Conservation (phyloP, 2,329 filamentous ascomycete species). For the Colletotrichum noveboracense region DNA sequence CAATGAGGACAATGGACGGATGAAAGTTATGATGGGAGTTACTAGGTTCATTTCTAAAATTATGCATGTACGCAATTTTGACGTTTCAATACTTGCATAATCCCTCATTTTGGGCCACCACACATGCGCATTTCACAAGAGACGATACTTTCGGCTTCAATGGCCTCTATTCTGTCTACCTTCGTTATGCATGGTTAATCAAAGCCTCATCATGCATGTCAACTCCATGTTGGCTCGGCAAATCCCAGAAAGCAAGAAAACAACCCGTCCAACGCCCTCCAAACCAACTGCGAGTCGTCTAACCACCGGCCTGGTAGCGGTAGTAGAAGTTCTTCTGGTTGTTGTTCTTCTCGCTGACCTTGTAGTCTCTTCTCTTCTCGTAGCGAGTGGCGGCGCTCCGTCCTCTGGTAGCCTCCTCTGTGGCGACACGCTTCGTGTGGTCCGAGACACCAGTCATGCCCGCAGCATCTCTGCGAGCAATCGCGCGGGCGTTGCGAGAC, state of each 20-base stretch:
- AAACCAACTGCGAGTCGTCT: slow-evolving; percentile 23
- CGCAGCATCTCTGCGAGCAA: slow-evolving; percentile 72
- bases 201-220: slow-evolving; percentile 13
- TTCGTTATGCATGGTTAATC: slow-evolving; percentile 1
- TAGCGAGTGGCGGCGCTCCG: slow-evolving; percentile 68
- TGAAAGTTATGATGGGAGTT: not conserved
- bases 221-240: not conserved
- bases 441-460: slow-evolving; percentile 81
- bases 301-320: slow-evolving; percentile 51
- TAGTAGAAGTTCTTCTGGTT: slow-evolving; percentile 70
- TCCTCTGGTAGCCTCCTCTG: slow-evolving; percentile 71
- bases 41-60: not conserved
- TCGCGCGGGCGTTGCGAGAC: slow-evolving; percentile 51
- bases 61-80: not conserved
- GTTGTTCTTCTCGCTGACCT: slow-evolving; percentile 79
- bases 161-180: slow-evolving; percentile 17
- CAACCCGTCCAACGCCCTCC: not conserved
- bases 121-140: not conserved
- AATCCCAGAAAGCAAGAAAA: not conserved
- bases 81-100: not conserved
- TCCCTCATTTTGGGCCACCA: not conserved
- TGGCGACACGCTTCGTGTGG: slow-evolving; percentile 74
- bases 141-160: not conserved
- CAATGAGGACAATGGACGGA: not conserved
- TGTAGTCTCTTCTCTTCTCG: slow-evolving; percentile 69